These are phyloP conservation scores for Leccinum subgranulosum DNA, from an alignment of 768 basidiomycete genomes.

Conservation along the genomic window DNA sequence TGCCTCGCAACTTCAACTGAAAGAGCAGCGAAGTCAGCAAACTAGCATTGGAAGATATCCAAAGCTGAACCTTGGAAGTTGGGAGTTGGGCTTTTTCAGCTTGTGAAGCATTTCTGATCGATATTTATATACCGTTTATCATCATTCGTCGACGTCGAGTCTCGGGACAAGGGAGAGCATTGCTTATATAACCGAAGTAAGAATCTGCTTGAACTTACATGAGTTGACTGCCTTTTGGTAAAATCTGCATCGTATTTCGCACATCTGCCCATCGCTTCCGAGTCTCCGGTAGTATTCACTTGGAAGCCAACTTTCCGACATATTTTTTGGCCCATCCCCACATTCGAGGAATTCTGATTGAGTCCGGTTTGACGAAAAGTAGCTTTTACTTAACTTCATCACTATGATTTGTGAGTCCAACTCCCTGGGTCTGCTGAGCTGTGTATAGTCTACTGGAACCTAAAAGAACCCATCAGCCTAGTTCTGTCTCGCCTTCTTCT, in stretches of 20 bases:
- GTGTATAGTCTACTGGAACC: not conserved
- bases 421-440: not conserved
- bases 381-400: not conserved
- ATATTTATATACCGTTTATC: not conserved
- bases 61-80: not conserved
- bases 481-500: not conserved
- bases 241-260: too few relatives aligned
- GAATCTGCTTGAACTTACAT: too few relatives aligned
- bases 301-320: too few relatives aligned
- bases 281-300: too few relatives aligned
- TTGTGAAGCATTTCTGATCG: not conserved
- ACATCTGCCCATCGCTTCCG: too few relatives aligned
- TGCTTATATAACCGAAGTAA: too few relatives aligned
- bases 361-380: conserved; percentile 19
- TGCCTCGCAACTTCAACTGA: not conserved
- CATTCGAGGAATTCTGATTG: conserved; percentile 24
- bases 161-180: too few relatives aligned
- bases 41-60: not conserved
- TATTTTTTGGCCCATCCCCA: not conserved
- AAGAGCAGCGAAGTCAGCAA: not conserved
- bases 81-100: not conserved
- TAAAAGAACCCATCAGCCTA: conserved; percentile 13
- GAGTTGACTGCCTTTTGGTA: too few relatives aligned
- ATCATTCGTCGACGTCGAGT: not conserved
- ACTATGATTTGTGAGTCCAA: not conserved